Conservation (phyloP, 1,284 basidiomycete species). For the Schizophyllum amplum region DNA sequence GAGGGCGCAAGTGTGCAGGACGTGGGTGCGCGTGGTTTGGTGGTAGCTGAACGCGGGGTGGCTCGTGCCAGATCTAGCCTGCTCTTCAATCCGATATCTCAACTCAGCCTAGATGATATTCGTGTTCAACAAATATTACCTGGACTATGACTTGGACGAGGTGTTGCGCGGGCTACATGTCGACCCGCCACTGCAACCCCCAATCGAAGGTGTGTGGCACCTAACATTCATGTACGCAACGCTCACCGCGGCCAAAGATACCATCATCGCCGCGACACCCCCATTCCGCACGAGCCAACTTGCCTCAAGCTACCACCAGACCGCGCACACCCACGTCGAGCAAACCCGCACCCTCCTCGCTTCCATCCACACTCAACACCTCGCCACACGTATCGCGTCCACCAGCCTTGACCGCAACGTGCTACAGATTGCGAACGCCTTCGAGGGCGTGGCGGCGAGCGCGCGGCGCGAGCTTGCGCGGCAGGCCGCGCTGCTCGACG, state of each 20-base stretch:
- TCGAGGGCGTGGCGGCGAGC: constrained; percentile 49
- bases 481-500: constrained; percentile 50
- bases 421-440: constrained; percentile 60
- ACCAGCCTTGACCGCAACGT: constrained; percentile 62
- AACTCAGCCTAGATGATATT: constrained; percentile 48
- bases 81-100: neutral
- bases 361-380: constrained; percentile 53
- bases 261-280: constrained; percentile 51
- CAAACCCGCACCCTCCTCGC: constrained; percentile 40
- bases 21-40: constrained; percentile 48
- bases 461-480: constrained; percentile 54
- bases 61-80: constrained; percentile 1
- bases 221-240: neutral
- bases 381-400: constrained; percentile 61
- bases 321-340: constrained; percentile 55
- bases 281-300: constrained; percentile 61
- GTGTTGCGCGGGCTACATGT: constrained; percentile 50
- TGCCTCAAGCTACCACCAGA: constrained; percentile 52
- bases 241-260: constrained; percentile 32
- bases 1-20: constrained; percentile 4
- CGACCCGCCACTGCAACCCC: constrained; percentile 53
- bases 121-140: constrained; percentile 72
- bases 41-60: constrained; percentile 4
- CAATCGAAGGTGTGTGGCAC: constrained; percentile 48
- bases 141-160: constrained; percentile 58